Evolutionary conservation across 257 asterid genomes (phyloP), one percentile per base, ranked within the genome.

Genomic region (Lycium ferocissimum): DNA sequence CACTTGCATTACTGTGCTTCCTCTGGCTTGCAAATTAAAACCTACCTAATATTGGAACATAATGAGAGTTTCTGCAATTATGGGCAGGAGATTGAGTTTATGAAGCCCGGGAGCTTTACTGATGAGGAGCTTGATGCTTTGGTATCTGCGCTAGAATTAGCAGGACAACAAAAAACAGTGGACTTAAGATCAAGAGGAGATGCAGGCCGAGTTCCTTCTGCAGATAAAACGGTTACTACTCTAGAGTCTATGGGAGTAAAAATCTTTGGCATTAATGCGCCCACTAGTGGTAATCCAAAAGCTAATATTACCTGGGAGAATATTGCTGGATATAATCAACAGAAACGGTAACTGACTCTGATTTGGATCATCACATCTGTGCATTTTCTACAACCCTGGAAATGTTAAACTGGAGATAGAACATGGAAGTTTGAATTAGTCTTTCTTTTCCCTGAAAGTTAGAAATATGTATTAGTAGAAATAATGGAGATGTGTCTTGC

Each of bases 211-310:
- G 75, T 69, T 87, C 89, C 91, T 63, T 49, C 92, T 78, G 65
- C 54, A 40, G 94, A 94, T 88, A 92, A 93, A 86, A 91, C 97
- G 84, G 83, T 96, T 79, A 14, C 94, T 69, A 88, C 88, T 87
- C 91, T 95, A 53, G 98, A 96, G 86, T 93, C 91, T 56, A 95
- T 95, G 98, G 98, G 99, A 69, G 92, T 96, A 75, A 93, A 92
- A 84, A 83, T 96, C 86, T 95, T 91, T 90, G 99, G 99, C 80
- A 92, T 93, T 75, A 71, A 85, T 80, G 91, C 92, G 75, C 80
- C 91, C 75, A 85, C 88, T 85, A 47, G 59, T 53, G 96, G 90
- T 85, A 83, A 82, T 51, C 71, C 91, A 57, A 94, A 90, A 69
- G 67, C 76, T 67, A 93, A 91, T 82, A 91, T 96, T 84, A 88